phyloP scores from a whole-genome alignment of 441 rosid species.

The Capsella rubella region DNA sequence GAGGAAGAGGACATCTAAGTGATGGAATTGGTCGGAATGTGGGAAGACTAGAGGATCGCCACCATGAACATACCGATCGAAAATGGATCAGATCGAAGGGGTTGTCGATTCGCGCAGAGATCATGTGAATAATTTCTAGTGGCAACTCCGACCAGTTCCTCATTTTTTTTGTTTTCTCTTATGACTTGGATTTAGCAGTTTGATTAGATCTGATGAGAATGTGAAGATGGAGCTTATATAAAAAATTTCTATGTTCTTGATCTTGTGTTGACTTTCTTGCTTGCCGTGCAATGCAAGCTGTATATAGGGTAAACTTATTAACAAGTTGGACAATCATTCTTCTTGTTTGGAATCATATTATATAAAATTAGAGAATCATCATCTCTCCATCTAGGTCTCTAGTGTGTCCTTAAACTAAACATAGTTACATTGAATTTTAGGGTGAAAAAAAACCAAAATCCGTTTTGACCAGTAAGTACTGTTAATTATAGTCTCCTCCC shows the following conservation, averaged over 20 bases:
- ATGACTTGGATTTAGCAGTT: neutral
- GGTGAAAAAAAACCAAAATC: no score
- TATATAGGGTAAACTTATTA: neutral
- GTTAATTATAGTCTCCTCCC: no score
- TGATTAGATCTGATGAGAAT: neutral
- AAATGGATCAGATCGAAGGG: neutral
- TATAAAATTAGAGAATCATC: no score
- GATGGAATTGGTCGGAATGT: neutral
- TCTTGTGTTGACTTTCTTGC: neutral
- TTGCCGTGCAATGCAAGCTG: neutral
- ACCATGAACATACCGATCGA: neutral
- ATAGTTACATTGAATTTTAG: no score
- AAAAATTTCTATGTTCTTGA: no score
- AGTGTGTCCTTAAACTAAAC: no score
- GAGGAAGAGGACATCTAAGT: constrained; percentile 5
- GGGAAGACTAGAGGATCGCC: neutral
- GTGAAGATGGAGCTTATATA: neutral
- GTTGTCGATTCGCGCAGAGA: neutral
- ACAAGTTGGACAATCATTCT: neutral
- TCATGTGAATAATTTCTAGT: neutral
- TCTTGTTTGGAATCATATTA: neutral
- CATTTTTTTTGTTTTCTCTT: neutral
- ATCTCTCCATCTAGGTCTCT: no score
- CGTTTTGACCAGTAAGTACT: no score
- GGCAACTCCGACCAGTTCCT: constrained; percentile 1